Percentiles rank a stretch among this genome's conserved stretches.
Conservation (phyloP, 108 stramenopile species). For the Pinguiococcus pyrenoidosus region DNA sequence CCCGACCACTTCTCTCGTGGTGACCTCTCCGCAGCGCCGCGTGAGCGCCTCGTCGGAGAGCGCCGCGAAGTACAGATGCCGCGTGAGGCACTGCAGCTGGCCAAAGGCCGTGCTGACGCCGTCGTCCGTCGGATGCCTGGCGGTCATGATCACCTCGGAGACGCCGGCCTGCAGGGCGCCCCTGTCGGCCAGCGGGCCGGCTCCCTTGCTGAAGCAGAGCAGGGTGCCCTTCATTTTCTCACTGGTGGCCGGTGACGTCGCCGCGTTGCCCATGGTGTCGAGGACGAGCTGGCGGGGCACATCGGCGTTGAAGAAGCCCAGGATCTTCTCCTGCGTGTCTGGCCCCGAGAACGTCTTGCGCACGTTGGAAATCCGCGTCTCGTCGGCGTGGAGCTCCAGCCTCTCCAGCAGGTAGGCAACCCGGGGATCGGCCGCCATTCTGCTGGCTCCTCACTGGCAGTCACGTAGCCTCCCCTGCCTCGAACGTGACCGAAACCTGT, state of each 20-base stretch:
- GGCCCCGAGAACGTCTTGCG: neutral
- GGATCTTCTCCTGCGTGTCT: neutral
- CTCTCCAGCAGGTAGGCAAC: neutral
- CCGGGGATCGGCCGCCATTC: neutral
- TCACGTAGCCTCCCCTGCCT: neutral
- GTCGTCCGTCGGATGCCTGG: too few species aligned
- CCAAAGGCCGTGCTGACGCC: conserved; percentile 4
- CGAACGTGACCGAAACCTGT: neutral
- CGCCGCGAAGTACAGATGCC: conserved; percentile 7
- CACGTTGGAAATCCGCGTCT: neutral
- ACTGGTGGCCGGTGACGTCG: conserved; percentile 1
- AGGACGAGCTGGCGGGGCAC: neutral
- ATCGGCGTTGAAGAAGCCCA: neutral
- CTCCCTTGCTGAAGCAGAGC: conserved; percentile 10
- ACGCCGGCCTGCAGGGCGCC: neutral
- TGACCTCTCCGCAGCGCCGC: conserved; percentile 1
- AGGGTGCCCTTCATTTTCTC: neutral
- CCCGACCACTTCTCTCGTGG: conserved; percentile 23
- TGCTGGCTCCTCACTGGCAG: neutral
- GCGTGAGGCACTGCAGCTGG: conserved; percentile 10
- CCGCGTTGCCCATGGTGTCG: too few species aligned
- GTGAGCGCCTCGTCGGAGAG: conserved; percentile 1
- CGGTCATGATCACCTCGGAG: conserved; percentile 1
- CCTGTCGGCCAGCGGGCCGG: neutral
- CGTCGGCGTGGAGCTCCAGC: neutral